Evolutionary conservation across 768 basidiomycete species (phyloP).

Genomic region (Lanmaoa rubissima): DNA sequence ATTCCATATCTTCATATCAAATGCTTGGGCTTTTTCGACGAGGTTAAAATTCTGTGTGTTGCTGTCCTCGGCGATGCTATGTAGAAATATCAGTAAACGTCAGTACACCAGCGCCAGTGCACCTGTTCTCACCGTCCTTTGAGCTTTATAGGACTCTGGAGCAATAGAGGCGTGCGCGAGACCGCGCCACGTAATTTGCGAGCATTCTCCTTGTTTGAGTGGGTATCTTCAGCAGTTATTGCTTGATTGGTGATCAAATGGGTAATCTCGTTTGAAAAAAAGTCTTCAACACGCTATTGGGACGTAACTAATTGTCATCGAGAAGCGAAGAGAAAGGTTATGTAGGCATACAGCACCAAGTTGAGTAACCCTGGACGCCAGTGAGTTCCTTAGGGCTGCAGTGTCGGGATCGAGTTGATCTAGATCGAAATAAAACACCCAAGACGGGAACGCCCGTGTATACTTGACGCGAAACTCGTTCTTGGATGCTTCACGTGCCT

Average conservation of each 20-base stretch:
- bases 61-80: conserved; percentile 33
- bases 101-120: not conserved
- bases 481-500: conserved; percentile 54
- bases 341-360: conserved; percentile 72
- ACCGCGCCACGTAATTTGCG: conserved; percentile 31
- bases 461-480: conserved; percentile 83
- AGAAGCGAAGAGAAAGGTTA: not conserved
- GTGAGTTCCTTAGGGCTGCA: conserved; percentile 35
- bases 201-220: conserved; percentile 68
- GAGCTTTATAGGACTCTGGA: conserved; percentile 68
- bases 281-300: conserved; percentile 74
- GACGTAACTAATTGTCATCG: conserved; percentile 1
- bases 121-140: conserved; percentile 48
- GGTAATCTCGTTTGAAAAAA: conserved; percentile 84
- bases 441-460: conserved; percentile 76
- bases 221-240: conserved; percentile 33
- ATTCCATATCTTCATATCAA: conserved; percentile 83
- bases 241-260: conserved; percentile 78
- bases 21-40: conserved; percentile 62
- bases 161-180: conserved; percentile 26
- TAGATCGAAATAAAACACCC: conserved; percentile 84
- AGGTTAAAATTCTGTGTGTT: conserved; percentile 44
- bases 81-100: conserved; percentile 1
- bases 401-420: conserved; percentile 41
- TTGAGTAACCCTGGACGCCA: conserved; percentile 56